A percentile compares a stretch with the other conserved stretches of the same genome.
Evolutionary conservation across 2,329 filamentous ascomycete species (phyloP).

Genomic region (Scytalidium sp.): DNA sequence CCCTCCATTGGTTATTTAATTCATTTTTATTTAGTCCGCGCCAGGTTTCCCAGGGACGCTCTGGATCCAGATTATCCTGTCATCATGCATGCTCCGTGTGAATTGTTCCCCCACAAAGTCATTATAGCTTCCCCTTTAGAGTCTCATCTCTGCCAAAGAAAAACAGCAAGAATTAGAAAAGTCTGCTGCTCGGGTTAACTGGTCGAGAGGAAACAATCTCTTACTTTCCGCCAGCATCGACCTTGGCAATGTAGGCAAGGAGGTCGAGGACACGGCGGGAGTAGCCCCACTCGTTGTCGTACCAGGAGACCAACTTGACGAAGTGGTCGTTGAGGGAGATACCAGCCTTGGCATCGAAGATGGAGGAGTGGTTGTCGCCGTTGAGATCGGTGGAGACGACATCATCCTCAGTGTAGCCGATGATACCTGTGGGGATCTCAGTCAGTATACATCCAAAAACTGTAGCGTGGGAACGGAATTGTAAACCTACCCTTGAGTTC

Average conservation of each 20-base stretch:
- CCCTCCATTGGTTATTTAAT: too few species aligned
- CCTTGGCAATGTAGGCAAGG: slow-evolving; percentile 74
- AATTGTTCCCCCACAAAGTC: too few species aligned
- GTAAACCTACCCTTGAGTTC: slow-evolving; percentile 74
- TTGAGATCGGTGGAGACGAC: slow-evolving; percentile 92
- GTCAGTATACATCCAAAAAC: slow-evolving; percentile 7
- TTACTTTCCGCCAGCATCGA: slow-evolving; percentile 24
- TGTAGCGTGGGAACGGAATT: neutral
- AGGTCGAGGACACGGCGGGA: slow-evolving; percentile 91
- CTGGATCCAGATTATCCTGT: too few species aligned
- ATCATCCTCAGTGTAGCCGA: slow-evolving; percentile 96
- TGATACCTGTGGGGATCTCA: slow-evolving; percentile 57
- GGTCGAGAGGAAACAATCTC: neutral
- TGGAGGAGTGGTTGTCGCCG: slow-evolving; percentile 90
- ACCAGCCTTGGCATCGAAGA: slow-evolving; percentile 99
- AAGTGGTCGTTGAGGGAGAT: slow-evolving; percentile 99
- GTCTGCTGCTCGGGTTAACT: neutral
- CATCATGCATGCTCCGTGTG: too few species aligned
- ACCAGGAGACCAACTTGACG: slow-evolving; percentile 97
- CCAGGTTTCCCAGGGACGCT: too few species aligned
- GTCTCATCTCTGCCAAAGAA: slow-evolving; percentile 21
- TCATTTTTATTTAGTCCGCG: too few species aligned
- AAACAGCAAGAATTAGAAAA: slow-evolving; percentile 1
- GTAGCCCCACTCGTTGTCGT: slow-evolving; percentile 99
- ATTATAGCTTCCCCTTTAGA: slow-evolving; percentile 24